Evolutionary conservation across 2,329 filamentous ascomycete genomes (phyloP).

Genomic region (Penicillium capsulatum): DNA sequence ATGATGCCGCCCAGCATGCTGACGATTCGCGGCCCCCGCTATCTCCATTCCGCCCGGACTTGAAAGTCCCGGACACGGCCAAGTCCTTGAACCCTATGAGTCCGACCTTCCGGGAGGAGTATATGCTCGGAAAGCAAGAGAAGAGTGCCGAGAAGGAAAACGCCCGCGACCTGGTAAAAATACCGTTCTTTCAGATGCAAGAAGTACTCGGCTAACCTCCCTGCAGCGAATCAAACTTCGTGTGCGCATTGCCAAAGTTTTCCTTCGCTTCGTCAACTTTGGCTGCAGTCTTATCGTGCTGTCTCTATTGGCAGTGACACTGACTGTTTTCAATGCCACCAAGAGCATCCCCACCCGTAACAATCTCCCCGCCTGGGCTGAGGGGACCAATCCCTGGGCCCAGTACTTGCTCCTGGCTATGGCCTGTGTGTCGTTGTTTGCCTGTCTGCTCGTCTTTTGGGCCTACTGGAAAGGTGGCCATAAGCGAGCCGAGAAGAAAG

Average conservation of each 20-base stretch:
- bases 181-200: background rate
- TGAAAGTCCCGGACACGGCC: conserved; percentile 80
- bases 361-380: conserved; percentile 78
- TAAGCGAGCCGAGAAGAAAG: conserved; percentile 81
- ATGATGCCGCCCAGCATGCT: conserved; percentile 48
- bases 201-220: conserved; percentile 26
- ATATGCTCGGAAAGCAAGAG: conserved; percentile 80
- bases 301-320: conserved; percentile 80
- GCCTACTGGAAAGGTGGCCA: conserved; percentile 89
- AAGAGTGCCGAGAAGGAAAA: conserved; percentile 78
- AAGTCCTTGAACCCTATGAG: conserved; percentile 76
- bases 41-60: conserved; percentile 81
- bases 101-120: conserved; percentile 86
- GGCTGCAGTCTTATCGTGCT: conserved; percentile 94
- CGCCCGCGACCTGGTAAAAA: conserved; percentile 76
- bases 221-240: conserved; percentile 82
- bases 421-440: conserved; percentile 71
- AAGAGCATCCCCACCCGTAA: conserved; percentile 69
- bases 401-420: conserved; percentile 78
- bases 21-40: conserved; percentile 61
- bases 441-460: conserved; percentile 75
- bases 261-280: conserved; percentile 94
- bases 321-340: conserved; percentile 89
- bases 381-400: conserved; percentile 76
- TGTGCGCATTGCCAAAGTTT: conserved; percentile 88